These are phyloP conservation scores for Globisporangium middletonii DNA, from an alignment of 352 stramenopile genomes.

Conservation along the genomic window DNA sequence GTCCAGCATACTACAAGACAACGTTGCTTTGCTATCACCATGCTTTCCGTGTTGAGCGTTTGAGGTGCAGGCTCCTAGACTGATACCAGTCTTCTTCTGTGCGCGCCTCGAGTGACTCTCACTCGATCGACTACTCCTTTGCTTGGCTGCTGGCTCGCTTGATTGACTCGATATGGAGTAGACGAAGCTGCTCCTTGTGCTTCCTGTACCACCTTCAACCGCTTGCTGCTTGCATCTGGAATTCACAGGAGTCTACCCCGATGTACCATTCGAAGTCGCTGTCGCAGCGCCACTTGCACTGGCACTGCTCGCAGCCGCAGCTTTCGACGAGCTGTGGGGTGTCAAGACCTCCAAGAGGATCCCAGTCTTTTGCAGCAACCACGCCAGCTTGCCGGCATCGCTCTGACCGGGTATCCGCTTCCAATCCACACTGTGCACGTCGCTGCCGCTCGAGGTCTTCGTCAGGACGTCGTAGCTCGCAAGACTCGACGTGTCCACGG, in stretches of 20 bases:
- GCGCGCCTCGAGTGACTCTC: no score
- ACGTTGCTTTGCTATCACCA: no score
- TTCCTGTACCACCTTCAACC: background rate
- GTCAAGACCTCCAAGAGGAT: conserved; percentile 33
- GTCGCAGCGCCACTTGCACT: no score
- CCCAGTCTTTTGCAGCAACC: conserved; percentile 64
- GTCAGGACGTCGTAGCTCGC: conserved; percentile 22
- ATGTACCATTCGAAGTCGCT: background rate
- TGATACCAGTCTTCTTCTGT: no score
- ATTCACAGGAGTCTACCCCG: background rate
- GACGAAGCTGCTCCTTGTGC: no score
- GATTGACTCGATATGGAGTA: no score
- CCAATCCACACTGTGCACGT: conserved; percentile 70
- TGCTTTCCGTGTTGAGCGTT: no score
- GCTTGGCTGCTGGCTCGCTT: no score
- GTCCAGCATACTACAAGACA: no score
- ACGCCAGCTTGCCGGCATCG: conserved; percentile 62
- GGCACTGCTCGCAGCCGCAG: background rate
- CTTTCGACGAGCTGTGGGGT: background rate
- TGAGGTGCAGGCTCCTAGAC: no score
- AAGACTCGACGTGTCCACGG: conserved; percentile 44
- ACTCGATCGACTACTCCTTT: no score
- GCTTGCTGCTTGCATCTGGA: background rate
- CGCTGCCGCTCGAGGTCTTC: conserved; percentile 34
- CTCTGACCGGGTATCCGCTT: conserved; percentile 69